phyloP scores from a whole-genome alignment of 164 flowering plant genomes.

The Hamamelis virginiana region DNA sequence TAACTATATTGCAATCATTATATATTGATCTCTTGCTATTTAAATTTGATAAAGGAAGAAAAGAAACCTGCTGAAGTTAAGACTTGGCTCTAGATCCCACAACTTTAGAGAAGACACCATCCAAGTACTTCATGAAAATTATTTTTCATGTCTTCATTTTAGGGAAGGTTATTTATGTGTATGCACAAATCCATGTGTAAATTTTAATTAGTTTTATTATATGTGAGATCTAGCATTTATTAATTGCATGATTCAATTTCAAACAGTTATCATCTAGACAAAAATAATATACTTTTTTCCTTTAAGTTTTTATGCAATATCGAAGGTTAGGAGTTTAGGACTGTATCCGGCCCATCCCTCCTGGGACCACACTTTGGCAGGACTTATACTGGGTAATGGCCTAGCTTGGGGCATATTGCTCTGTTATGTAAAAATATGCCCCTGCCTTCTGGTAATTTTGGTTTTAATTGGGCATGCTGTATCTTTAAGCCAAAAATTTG shows the following conservation, averaged over 20 bases:
- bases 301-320: no score
- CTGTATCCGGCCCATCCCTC: no score
- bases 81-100: no score
- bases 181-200: background rate
- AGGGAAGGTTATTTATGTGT: background rate
- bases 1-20: no score
- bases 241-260: background rate
- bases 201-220: background rate
- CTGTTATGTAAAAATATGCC: background rate
- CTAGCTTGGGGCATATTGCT: background rate
- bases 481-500: background rate
- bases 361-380: no score
- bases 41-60: no score
- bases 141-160: background rate
- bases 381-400: background rate
- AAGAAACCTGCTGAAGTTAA: no score
- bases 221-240: background rate
- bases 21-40: no score
- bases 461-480: background rate
- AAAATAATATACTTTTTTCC: background rate
- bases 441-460: background rate
- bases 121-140: no score
- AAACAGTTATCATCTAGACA: background rate
- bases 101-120: no score
- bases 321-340: no score